These are phyloP conservation scores for Globisporangium alternatum DNA, from an alignment of 352 stramenopile species.

Conservation along the genomic window DNA sequence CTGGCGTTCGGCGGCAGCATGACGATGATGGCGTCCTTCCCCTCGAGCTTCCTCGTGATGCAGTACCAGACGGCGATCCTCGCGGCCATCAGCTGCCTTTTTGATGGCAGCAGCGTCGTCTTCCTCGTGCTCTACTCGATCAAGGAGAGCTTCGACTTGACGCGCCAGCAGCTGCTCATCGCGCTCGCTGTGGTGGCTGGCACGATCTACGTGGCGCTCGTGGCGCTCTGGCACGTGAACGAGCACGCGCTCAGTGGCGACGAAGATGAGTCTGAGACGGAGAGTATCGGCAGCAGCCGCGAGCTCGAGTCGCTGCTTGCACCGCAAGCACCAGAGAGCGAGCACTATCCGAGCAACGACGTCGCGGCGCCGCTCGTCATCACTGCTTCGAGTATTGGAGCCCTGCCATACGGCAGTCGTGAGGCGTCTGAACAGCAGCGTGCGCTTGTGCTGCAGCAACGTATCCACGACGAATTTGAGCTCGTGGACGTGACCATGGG, in stretches of 20 bases:
- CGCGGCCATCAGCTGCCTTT: constrained; percentile 73
- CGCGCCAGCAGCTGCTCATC: constrained; percentile 49
- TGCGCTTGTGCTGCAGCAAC: constrained; percentile 3
- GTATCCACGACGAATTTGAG: constrained; percentile 24
- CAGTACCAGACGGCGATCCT: constrained; percentile 76
- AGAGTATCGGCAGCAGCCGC: constrained; percentile 12
- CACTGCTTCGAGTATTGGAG: neutral
- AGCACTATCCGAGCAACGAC: constrained; percentile 23
- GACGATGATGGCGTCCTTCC: constrained; percentile 82
- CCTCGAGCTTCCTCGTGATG: constrained; percentile 69
- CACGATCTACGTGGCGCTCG: constrained; percentile 52
- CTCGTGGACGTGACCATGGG: constrained; percentile 55
- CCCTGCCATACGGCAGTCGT: constrained; percentile 4
- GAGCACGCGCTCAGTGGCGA: constrained; percentile 40
- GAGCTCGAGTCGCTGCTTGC: constrained; percentile 16
- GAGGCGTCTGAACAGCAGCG: neutral
- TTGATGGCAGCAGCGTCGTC: constrained; percentile 70
- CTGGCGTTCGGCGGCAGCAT: constrained; percentile 70
- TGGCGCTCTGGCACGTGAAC: constrained; percentile 78
- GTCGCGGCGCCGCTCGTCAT: neutral
- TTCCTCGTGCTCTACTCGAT: constrained; percentile 68
- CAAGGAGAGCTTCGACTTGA: constrained; percentile 41
- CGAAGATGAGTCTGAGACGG: constrained; percentile 17
- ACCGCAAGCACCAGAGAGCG: constrained; percentile 10
- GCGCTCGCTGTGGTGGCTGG: constrained; percentile 40